Evolutionary conservation across 257 asterid genomes (phyloP).

Genomic region (Salvia rosmarinus): DNA sequence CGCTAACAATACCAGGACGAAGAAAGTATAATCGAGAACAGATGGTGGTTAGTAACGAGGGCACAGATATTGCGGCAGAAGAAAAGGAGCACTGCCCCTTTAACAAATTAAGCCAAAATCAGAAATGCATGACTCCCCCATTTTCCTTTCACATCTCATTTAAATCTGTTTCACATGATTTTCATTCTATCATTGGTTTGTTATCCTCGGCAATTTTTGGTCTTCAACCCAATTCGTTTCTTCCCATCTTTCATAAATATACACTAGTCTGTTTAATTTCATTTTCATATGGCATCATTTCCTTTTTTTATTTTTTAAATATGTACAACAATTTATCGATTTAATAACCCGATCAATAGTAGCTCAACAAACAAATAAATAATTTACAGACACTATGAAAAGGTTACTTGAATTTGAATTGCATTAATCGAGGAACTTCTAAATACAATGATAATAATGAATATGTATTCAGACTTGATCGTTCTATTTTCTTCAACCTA

Average conservation of each 20-base stretch:
- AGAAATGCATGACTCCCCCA: constrained; percentile 39
- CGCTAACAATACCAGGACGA: too few species aligned
- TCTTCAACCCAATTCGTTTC: constrained; percentile 26
- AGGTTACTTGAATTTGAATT: not conserved
- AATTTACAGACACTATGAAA: too few species aligned
- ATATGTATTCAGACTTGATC: not conserved
- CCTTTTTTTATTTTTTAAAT: not conserved
- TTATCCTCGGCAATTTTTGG: constrained; percentile 29
- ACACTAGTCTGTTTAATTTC: constrained; percentile 15
- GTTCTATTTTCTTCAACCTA: too few species aligned
- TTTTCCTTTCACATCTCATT: constrained; percentile 28
- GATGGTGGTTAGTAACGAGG: constrained; percentile 20
- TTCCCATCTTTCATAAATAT: not conserved
- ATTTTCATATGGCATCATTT: constrained; percentile 7
- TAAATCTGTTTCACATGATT: constrained; percentile 31
- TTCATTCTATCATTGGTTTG: constrained; percentile 23
- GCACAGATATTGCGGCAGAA: constrained; percentile 37
- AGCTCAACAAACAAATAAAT: too few species aligned
- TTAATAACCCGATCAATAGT: too few species aligned
- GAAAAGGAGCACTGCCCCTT: constrained; percentile 23
- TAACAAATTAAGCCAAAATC: constrained; percentile 33
- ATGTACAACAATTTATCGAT: too few species aligned
- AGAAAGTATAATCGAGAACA: too few species aligned
- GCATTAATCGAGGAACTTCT: not conserved
- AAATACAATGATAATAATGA: not conserved